These are phyloP conservation scores for Capronia coronata DNA, from an alignment of 2,329 filamentous ascomycete species.

Conservation along the genomic window DNA sequence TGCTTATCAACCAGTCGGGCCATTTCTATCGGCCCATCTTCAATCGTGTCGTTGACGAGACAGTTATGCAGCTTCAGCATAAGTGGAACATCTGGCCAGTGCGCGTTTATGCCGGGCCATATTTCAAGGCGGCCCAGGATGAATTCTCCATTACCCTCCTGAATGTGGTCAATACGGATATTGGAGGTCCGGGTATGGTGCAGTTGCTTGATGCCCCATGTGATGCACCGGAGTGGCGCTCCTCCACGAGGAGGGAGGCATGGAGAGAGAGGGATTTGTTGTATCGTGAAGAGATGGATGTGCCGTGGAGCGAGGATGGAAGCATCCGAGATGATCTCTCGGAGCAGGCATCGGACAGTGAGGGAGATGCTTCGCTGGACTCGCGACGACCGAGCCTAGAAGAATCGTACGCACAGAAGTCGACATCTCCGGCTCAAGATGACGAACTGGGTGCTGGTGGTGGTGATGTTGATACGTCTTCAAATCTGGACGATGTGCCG, in stretches of 20 bases:
- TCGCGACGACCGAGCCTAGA: conserved; percentile 1
- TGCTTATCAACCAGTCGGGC: conserved; percentile 17
- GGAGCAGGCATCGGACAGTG: conserved; percentile 14
- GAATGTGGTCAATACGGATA: conserved; percentile 29
- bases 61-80: conserved; percentile 15
- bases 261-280: conserved; percentile 23
- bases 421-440: background rate
- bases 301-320: background rate
- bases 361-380: conserved; percentile 6
- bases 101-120: conserved; percentile 19
- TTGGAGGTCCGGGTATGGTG: conserved; percentile 28
- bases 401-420: background rate
- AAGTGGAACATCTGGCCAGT: conserved; percentile 24
- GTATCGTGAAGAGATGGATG: conserved; percentile 10
- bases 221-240: conserved; percentile 19
- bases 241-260: conserved; percentile 16
- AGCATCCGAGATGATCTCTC: conserved; percentile 12
- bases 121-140: background rate
- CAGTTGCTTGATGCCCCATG: conserved; percentile 24
- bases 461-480: background rate
- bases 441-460: background rate
- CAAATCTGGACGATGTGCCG: background rate
- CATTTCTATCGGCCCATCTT: background rate
- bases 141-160: conserved; percentile 22
- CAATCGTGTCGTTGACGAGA: conserved; percentile 6